Evolutionary conservation across 177 flowering plant species (phyloP).

Genomic region (Tripterygium wilfordii): DNA sequence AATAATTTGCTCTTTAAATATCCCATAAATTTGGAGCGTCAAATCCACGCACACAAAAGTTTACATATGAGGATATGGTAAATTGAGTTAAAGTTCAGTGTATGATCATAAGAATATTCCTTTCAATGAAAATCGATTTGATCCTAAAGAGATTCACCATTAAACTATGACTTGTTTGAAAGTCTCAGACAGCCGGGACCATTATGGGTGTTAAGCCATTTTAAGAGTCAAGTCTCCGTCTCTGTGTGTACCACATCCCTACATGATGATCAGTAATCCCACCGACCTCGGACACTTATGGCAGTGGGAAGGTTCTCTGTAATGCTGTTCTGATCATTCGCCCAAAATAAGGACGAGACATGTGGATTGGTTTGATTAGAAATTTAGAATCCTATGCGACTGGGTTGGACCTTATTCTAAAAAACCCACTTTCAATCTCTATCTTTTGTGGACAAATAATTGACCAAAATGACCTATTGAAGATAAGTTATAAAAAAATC

Average conservation of each 20-base stretch:
- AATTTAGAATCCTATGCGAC: constrained; percentile 38
- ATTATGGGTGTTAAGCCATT: constrained; percentile 18
- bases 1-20: too few species aligned
- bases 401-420: constrained; percentile 16
- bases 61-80: too few species aligned
- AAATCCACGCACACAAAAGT: too few species aligned
- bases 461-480: too few species aligned
- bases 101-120: too few species aligned
- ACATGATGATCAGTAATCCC: constrained; percentile 11
- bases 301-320: constrained; percentile 23
- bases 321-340: not conserved
- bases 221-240: constrained; percentile 10
- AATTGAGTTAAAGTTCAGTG: too few species aligned
- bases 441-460: constrained; percentile 18
- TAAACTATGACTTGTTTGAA: too few species aligned
- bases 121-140: too few species aligned
- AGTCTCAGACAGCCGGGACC: too few species aligned
- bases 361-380: constrained; percentile 9
- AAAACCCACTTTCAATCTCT: constrained; percentile 9
- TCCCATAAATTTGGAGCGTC: too few species aligned
- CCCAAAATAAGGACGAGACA: constrained; percentile 21
- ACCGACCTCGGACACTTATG: constrained; percentile 18
- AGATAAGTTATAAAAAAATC: too few species aligned
- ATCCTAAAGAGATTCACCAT: too few species aligned
- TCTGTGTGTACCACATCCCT: constrained; percentile 1